Percentiles rank a stretch among this genome's conserved stretches.
phyloP scores from a whole-genome alignment of 805 yeast genomes.

The Ogataea sp. region DNA sequence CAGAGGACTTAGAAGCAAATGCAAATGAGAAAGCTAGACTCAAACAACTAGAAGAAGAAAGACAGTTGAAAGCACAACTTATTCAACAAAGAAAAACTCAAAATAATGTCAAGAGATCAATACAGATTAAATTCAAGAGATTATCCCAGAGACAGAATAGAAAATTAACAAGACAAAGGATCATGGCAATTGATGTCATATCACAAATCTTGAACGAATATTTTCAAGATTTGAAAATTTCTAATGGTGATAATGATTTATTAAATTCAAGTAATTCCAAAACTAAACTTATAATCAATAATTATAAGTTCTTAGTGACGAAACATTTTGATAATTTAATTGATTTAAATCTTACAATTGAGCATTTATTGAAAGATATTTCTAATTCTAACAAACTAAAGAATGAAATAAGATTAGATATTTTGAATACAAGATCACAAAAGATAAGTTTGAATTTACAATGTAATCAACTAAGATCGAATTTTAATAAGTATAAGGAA shows the following conservation, averaged over 20 bases:
- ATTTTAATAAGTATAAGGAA: slow-evolving; percentile 6
- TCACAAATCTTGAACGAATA: slow-evolving; percentile 22
- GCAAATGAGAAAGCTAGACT: neutral
- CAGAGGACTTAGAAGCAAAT: neutral
- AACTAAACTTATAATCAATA: slow-evolving; percentile 3
- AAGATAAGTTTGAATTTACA: slow-evolving; percentile 14
- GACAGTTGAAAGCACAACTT: neutral
- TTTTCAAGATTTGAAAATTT: slow-evolving; percentile 12
- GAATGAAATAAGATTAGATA: slow-evolving; percentile 19
- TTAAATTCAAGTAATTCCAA: neutral
- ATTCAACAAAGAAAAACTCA: neutral
- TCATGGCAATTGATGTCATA: slow-evolving; percentile 26
- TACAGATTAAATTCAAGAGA: slow-evolving; percentile 18
- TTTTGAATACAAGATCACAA: slow-evolving; percentile 20
- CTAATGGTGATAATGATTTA: neutral
- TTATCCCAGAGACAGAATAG: slow-evolving; percentile 9
- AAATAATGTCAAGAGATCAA: slow-evolving; percentile 1
- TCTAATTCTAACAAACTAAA: slow-evolving; percentile 20
- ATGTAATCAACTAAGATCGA: slow-evolving; percentile 12
- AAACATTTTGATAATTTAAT: slow-evolving; percentile 23
- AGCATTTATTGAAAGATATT: slow-evolving; percentile 22
- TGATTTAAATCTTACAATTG: slow-evolving; percentile 28
- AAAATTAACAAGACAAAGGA: slow-evolving; percentile 4
- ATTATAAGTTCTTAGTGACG: slow-evolving; percentile 16
- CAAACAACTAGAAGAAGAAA: neutral